phyloP scores from a whole-genome alignment of 495 filamentous ascomycete species.

The Staphylotrichum longicolle region DNA sequence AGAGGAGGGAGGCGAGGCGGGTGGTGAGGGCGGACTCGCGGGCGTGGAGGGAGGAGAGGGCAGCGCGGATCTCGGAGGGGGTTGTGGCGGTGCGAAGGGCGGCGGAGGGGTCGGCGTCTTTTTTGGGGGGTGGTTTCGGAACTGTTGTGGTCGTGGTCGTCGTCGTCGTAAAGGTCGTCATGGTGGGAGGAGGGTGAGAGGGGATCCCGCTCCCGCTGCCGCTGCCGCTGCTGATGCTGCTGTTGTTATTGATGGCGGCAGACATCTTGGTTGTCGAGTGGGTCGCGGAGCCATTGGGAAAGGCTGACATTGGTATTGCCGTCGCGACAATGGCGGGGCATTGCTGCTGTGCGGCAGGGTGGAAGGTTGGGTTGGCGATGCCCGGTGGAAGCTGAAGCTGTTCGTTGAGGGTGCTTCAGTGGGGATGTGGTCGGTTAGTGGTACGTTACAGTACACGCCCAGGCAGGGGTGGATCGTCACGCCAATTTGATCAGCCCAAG shows the following conservation, averaged over 20 bases:
- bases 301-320: conserved; percentile 39
- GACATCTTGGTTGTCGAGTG: conserved; percentile 27
- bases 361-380: neutral
- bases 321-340: conserved; percentile 34
- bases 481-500: too few species aligned
- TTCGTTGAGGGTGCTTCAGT: too few species aligned
- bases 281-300: conserved; percentile 41
- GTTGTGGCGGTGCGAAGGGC: conserved; percentile 66
- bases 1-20: conserved; percentile 70
- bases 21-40: conserved; percentile 73
- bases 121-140: conserved; percentile 8
- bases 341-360: conserved; percentile 18
- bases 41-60: conserved; percentile 67
- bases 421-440: too few species aligned
- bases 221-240: conserved; percentile 6
- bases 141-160: conserved; percentile 8
- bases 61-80: conserved; percentile 72
- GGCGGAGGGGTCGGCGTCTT: conserved; percentile 26
- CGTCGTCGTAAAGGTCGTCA: conserved; percentile 3
- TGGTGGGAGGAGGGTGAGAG: conserved; percentile 10
- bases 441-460: too few species aligned
- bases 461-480: too few species aligned
- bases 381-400: neutral
- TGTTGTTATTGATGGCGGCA: conserved; percentile 19
- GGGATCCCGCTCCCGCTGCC: neutral